phyloP scores from a whole-genome alignment of 805 yeast genomes.

The Nakazawaea laoshanensis region DNA sequence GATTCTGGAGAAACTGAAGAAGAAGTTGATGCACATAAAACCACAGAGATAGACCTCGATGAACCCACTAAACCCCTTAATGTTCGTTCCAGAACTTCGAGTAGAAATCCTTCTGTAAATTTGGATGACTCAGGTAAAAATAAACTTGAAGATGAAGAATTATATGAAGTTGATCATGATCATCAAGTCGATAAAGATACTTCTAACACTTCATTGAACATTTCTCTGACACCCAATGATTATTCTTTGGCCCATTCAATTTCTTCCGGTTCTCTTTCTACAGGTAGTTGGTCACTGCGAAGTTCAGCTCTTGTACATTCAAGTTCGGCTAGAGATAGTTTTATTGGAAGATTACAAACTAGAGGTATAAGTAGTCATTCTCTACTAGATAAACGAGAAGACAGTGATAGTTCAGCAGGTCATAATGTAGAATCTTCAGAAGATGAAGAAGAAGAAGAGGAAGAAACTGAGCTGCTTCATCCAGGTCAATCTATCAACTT shows the following conservation, averaged over 20 bases:
- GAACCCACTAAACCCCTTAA: conserved; percentile 9
- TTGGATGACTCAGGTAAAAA: conserved; percentile 5
- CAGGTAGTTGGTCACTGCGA: conserved; percentile 21
- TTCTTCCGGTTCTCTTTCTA: conserved; percentile 22
- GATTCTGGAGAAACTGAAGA: conserved; percentile 1
- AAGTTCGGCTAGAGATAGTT: conserved; percentile 7
- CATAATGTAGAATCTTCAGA: not conserved
- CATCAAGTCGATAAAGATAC: not conserved
- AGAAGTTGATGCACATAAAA: not conserved
- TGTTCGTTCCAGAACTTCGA: conserved; percentile 4
- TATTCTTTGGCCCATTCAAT: conserved; percentile 7
- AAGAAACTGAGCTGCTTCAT: conserved; percentile 6
- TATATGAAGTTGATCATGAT: conserved; percentile 1
- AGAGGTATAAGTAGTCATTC: conserved; percentile 2
- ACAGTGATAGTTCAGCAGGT: not conserved
- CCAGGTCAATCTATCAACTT: conserved; percentile 26
- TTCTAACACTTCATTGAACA: conserved; percentile 2
- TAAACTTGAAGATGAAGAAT: conserved; percentile 4
- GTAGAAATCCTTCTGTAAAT: conserved; percentile 8
- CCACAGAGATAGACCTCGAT: not conserved
- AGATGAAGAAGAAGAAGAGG: not conserved
- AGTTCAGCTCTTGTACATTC: conserved; percentile 13
- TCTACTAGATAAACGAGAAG: not conserved
- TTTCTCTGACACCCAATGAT: conserved; percentile 8
- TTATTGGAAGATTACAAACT: conserved; percentile 3